These are phyloP conservation scores for Angomonas deanei DNA, from an alignment of 208 protist genomes.

Conservation along the genomic window DNA sequence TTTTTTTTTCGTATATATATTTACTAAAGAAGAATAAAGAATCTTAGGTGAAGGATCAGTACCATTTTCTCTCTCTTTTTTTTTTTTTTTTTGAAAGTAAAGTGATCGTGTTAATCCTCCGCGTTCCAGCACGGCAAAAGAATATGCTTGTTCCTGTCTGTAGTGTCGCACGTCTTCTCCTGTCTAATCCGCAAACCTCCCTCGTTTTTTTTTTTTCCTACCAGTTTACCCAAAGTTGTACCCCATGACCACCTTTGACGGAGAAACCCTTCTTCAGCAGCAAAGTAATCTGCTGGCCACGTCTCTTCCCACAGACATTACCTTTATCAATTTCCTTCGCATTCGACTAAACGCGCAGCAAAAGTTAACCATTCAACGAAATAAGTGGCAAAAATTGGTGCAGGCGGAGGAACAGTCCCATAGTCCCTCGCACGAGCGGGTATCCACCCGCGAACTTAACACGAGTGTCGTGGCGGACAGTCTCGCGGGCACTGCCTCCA, in stretches of 20 bases:
- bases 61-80: constrained; percentile 2
- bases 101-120: constrained; percentile 4
- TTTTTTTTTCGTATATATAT: constrained; percentile 7
- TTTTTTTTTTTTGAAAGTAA: constrained; percentile 12
- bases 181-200: not conserved
- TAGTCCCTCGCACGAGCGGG: not conserved
- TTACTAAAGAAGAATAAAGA: not conserved
- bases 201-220: not conserved
- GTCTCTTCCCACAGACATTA: constrained; percentile 57
- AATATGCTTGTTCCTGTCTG: not conserved
- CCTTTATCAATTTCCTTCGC: constrained; percentile 52
- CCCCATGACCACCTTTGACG: constrained; percentile 26
- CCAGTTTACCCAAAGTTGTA: not conserved
- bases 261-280: constrained; percentile 45
- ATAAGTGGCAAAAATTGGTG: constrained; percentile 33
- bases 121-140: no score
- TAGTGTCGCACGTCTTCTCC: not conserved
- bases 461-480: not conserved
- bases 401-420: constrained; percentile 1
- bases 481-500: not conserved
- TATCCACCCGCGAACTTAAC: not conserved
- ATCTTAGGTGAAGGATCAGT: not conserved
- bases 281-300: constrained; percentile 46
- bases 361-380: constrained; percentile 52
- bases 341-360: constrained; percentile 60